Evolutionary conservation across 768 basidiomycete genomes (phyloP).

Genomic region (Asterophora lycoperdoides): DNA sequence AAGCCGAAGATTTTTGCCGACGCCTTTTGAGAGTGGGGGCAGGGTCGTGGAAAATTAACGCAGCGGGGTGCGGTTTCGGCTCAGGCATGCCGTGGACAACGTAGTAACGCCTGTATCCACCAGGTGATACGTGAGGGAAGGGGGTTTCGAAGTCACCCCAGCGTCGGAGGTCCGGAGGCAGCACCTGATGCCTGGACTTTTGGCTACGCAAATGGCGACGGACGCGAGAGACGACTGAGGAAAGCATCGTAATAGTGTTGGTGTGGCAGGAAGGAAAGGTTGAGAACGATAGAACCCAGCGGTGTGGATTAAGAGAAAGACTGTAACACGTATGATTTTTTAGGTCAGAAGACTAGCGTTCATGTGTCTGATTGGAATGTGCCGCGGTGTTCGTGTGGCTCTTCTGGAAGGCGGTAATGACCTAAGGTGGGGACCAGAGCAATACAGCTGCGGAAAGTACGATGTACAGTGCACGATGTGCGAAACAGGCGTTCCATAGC

Average conservation of each 20-base stretch:
- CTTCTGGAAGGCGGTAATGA: constrained; percentile 3
- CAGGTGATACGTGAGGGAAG: constrained; percentile 35
- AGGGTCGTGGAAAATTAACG: not conserved
- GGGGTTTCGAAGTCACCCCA: constrained; percentile 34
- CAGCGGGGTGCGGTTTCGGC: constrained; percentile 3
- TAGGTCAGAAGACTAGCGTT: constrained; percentile 19
- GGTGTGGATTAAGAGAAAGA: constrained; percentile 1
- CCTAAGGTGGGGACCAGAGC: not conserved
- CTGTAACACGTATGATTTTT: not conserved
- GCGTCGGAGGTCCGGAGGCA: constrained; percentile 34
- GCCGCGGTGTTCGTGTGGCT: constrained; percentile 1
- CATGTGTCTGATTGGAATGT: constrained; percentile 11
- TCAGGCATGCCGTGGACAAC: constrained; percentile 17
- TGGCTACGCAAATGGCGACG: constrained; percentile 20
- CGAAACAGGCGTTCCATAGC: not conserved
- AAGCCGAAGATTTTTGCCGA: constrained; percentile 8
- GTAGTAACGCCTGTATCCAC: constrained; percentile 42
- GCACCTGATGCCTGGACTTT: constrained; percentile 12
- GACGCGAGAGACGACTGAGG: constrained; percentile 25
- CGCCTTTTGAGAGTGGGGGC: constrained; percentile 9
- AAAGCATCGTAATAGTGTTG: constrained; percentile 18
- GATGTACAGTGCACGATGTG: not conserved
- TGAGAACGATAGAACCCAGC: not conserved
- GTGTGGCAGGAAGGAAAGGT: not conserved
- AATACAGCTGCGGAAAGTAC: not conserved